Evolutionary conservation across 2,329 filamentous ascomycete genomes (phyloP).

Genomic region (Fusarium sterilihyphosum): DNA sequence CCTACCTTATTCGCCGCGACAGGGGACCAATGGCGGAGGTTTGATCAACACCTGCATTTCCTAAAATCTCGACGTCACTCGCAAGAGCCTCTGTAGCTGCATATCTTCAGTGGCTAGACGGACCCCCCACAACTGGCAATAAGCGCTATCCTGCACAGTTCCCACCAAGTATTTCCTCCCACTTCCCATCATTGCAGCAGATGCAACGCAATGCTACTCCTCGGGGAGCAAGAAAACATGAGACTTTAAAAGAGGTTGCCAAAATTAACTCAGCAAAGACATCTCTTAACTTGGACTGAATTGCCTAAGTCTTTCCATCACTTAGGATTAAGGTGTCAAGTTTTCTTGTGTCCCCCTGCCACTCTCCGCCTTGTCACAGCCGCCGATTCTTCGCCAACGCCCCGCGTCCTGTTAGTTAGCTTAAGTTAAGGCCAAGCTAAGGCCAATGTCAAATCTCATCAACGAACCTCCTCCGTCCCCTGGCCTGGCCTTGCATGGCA

Average conservation of each 20-base stretch:
- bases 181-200: background rate
- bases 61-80: background rate
- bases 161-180: background rate
- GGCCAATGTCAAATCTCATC: slow-evolving; percentile 6
- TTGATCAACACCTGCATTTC: slow-evolving; percentile 21
- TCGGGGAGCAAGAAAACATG: no score
- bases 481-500: background rate
- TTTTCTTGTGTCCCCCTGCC: background rate
- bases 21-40: background rate
- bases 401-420: background rate
- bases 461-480: background rate
- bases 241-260: no score
- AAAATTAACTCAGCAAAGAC: no score
- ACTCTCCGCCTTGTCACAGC: slow-evolving; percentile 6
- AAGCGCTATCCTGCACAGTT: background rate
- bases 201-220: background rate
- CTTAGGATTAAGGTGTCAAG: no score
- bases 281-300: no score
- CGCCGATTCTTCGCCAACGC: background rate
- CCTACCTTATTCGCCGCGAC: background rate
- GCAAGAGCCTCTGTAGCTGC: slow-evolving; percentile 14
- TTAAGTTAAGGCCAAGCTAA: background rate
- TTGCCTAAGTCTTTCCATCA: no score
- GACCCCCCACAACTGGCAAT: background rate
- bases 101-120: slow-evolving; percentile 1